Evolutionary conservation across 2,329 filamentous ascomycete genomes (phyloP), one percentile per base, ranked within the genome.

Genomic region (Cordyceps cateniannulata): DNA sequence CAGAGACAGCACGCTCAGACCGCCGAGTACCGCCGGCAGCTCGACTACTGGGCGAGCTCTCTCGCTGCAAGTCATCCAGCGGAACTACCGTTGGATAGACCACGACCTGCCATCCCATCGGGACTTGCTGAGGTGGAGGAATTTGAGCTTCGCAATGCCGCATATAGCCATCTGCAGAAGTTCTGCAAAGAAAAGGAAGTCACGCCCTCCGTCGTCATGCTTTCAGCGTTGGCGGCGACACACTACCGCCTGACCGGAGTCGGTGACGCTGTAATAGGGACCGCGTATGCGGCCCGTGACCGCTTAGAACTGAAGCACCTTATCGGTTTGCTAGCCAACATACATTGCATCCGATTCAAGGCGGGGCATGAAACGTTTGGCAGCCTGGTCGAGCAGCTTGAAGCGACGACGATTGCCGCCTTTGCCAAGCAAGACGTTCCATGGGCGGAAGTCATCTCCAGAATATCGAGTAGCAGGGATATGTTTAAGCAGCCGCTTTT

Each of bases 371-470:
- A 51, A 54, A 52, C 62, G 0, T 69, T 70, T 20, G 58, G 64
- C 0, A 47, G 62, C 0, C 51, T 71, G 0, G 65, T 68, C 4
- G 55, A 49, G 1, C 65, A 68, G 9, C 65, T 65, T 3, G 60
- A 63, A 0, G 22, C 25, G 3, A 66, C 63, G 0, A 55, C 58
- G 1, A 42, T 47, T 6, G 60, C 55, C 0, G 56, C 66, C 0
- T 65, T 66, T 16, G 63, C 58, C 6, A 69, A 68, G 10, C 68
- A 69, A 32, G 65, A 67, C 16, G 32, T 35, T 3, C 10, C 32
- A 12, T 35, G 6, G 32, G 32, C 10, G 32, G 32, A 35, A 12
- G 14, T 35, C 14, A n/a, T 9, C 32, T 35, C 10, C 32, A 12
- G 14, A 35, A n/a, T n/a, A n/a, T n/a, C n/a, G n/a, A n/a, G n/a